Evolutionary conservation across 257 asterid genomes (phyloP).

Genomic region (Ehretia macrophylla): DNA sequence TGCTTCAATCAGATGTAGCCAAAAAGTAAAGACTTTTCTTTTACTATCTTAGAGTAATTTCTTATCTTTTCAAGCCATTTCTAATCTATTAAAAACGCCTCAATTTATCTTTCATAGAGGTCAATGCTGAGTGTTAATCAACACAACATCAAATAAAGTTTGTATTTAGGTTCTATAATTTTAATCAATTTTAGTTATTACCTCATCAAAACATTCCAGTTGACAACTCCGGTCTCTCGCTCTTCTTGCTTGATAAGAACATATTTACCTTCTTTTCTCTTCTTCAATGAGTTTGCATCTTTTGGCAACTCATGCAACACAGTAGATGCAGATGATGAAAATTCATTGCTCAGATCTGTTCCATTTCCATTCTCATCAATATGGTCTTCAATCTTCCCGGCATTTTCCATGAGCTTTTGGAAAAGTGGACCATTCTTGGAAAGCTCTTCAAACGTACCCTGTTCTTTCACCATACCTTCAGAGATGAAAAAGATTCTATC

Average conservation of each 20-base stretch:
- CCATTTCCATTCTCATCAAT: constrained; percentile 46
- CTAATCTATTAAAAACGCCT: too few relatives aligned
- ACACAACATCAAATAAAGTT: not conserved
- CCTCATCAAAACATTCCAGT: constrained; percentile 65
- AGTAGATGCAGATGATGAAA: constrained; percentile 15
- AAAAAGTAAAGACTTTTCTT: too few relatives aligned
- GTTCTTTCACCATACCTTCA: constrained; percentile 77
- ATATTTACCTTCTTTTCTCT: constrained; percentile 55
- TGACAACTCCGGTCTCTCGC: constrained; percentile 77
- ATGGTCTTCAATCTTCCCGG: constrained; percentile 77
- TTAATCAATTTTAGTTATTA: not conserved
- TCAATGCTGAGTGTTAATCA: not conserved
- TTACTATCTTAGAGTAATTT: too few relatives aligned
- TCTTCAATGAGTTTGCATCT: constrained; percentile 35
- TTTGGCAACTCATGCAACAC: constrained; percentile 32
- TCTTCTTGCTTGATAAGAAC: constrained; percentile 85
- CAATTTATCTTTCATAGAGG: too few relatives aligned
- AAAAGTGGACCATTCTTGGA: constrained; percentile 57
- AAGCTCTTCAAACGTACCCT: constrained; percentile 83
- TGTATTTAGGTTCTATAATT: too few relatives aligned
- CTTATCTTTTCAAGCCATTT: too few relatives aligned
- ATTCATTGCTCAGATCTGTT: constrained; percentile 21
- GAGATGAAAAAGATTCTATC: constrained; percentile 70
- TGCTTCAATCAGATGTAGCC: too few relatives aligned
- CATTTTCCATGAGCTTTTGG: constrained; percentile 79